Conservation (phyloP, 2,329 filamentous ascomycete genomes). For the Mollisiaceae sp. region DNA sequence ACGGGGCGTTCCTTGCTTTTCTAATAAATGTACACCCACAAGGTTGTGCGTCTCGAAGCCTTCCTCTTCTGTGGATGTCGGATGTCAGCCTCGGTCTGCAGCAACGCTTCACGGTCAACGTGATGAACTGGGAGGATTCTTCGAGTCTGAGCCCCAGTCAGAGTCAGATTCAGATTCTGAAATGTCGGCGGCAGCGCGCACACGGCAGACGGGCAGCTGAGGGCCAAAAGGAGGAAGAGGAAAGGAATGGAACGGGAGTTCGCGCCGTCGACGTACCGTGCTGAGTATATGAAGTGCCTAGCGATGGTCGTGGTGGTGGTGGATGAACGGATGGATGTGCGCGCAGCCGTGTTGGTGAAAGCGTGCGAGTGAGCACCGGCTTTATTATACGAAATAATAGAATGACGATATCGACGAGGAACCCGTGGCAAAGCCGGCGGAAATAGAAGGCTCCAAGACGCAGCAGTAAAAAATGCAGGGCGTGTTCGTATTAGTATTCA, state of each 20-base stretch:
- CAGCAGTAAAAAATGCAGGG: neutral
- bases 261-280: slow-evolving; percentile 8
- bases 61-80: slow-evolving; percentile 11
- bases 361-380: slow-evolving; percentile 1
- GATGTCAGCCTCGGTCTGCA: slow-evolving; percentile 20
- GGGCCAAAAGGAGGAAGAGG: neutral
- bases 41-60: slow-evolving; percentile 8
- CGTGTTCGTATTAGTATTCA: slow-evolving; percentile 9
- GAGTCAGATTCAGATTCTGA: neutral
- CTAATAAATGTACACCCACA: slow-evolving; percentile 17
- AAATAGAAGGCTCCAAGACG: neutral
- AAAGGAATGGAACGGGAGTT: neutral
- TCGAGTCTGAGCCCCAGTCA: neutral
- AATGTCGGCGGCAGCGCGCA: neutral
- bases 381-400: slow-evolving; percentile 8
- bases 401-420: slow-evolving; percentile 10
- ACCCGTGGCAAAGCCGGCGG: slow-evolving; percentile 3
- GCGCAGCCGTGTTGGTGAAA: neutral
- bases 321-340: slow-evolving; percentile 2
- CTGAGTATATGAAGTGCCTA: slow-evolving; percentile 2
- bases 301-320: neutral
- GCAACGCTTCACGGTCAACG: slow-evolving; percentile 15
- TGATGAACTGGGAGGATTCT: neutral
- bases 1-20: slow-evolving; percentile 20
- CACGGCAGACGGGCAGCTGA: neutral